A percentile compares a stretch with the other conserved stretches of the same genome.
phyloP scores from a whole-genome alignment of 2,329 filamentous ascomycete species.

The Hirsutella thompsonii region DNA sequence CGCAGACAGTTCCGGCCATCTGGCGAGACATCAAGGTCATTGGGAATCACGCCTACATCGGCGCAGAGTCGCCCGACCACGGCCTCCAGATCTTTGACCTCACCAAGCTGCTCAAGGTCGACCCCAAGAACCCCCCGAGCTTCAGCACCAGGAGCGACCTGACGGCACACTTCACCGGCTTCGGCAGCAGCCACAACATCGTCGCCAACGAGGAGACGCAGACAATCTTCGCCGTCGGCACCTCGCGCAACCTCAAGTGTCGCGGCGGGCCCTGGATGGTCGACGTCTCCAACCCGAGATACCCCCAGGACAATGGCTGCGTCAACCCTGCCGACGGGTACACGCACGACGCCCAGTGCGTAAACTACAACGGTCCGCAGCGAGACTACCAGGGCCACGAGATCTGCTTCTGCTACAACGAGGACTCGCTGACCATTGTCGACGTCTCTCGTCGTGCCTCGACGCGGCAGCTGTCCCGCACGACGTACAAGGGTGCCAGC shows the following conservation, averaged over 20 bases:
- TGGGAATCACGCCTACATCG: constrained; percentile 23
- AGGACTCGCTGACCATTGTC: constrained; percentile 17
- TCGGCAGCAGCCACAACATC: constrained; percentile 37
- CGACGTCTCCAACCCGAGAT: constrained; percentile 36
- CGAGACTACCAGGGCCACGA: constrained; percentile 24
- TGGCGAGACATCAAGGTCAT: constrained; percentile 31
- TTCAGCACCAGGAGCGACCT: constrained; percentile 21
- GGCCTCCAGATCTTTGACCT: constrained; percentile 54
- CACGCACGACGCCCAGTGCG: constrained; percentile 39
- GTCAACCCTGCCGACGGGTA: constrained; percentile 32
- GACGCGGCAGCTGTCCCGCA: constrained; percentile 34
- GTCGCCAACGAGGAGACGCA: constrained; percentile 33
- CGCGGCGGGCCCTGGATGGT: constrained; percentile 39
- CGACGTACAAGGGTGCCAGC: constrained; percentile 36
- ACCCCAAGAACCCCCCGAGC: constrained; percentile 23
- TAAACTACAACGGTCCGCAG: constrained; percentile 38
- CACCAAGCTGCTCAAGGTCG: constrained; percentile 34
- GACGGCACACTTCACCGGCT: constrained; percentile 19
- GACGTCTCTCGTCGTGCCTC: constrained; percentile 34
- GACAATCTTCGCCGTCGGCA: constrained; percentile 29
- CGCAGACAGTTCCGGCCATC: constrained; percentile 20
- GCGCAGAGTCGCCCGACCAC: constrained; percentile 32
- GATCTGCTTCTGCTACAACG: constrained; percentile 14
- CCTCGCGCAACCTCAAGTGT: constrained; percentile 26
- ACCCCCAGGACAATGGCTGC: constrained; percentile 36